Evolutionary conservation across 192 early-diverging fungal species (phyloP).

Genomic region (Mortierella alpina): DNA sequence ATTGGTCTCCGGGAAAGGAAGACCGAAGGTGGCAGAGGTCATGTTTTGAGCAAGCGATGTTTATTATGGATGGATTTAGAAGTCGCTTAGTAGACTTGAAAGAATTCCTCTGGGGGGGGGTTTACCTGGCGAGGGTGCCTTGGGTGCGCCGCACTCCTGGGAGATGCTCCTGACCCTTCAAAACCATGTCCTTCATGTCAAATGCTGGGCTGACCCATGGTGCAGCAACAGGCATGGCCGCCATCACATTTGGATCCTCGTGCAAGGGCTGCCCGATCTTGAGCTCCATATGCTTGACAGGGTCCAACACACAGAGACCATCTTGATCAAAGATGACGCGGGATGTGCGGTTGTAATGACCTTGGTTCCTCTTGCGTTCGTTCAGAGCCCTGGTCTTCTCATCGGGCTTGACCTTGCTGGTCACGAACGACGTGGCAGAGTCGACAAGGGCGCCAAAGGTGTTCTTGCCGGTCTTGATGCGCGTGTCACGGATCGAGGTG

Average conservation of each 20-base stretch:
- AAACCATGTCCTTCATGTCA: slow-evolving; percentile 3
- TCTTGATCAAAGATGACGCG: slow-evolving; percentile 44
- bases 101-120: neutral
- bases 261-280: slow-evolving; percentile 42
- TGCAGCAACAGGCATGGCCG: slow-evolving; percentile 26
- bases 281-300: slow-evolving; percentile 48
- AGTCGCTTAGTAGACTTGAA: neutral
- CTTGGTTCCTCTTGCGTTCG: slow-evolving; percentile 28
- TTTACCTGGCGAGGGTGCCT: slow-evolving; percentile 41
- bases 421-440: slow-evolving; percentile 25
- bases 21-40: too few relatives aligned
- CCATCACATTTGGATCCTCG: slow-evolving; percentile 46
- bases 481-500: slow-evolving; percentile 35
- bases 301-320: slow-evolving; percentile 43
- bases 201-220: slow-evolving; percentile 50
- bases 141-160: slow-evolving; percentile 35
- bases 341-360: slow-evolving; percentile 36
- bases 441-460: slow-evolving; percentile 39
- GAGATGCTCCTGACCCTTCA: neutral
- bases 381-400: slow-evolving; percentile 31
- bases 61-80: neutral
- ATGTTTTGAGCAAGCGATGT: too few relatives aligned
- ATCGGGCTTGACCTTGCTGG: slow-evolving; percentile 20
- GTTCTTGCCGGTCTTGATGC: slow-evolving; percentile 49
- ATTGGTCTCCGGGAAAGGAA: too few relatives aligned